A percentile compares a stretch with the other conserved stretches of the same genome.
These are phyloP conservation scores for Entomophthora muscae DNA, from an alignment of 371 early-diverging fungal species.

Conservation along the genomic window DNA sequence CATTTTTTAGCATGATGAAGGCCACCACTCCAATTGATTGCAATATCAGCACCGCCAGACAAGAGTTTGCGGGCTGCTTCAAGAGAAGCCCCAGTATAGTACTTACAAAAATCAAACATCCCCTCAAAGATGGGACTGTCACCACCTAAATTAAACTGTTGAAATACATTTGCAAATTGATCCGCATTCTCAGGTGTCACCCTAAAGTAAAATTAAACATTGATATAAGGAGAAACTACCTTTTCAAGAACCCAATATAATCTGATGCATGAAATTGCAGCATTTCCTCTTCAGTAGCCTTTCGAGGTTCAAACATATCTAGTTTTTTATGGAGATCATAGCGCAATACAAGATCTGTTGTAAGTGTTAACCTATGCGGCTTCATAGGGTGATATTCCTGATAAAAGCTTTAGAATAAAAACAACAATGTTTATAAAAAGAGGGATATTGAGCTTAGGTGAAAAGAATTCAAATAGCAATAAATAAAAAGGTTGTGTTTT, in stretches of 20 bases:
- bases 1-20: conserved; percentile 90
- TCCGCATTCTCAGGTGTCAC: conserved; percentile 82
- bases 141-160: conserved; percentile 63
- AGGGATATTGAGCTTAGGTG: too few species aligned
- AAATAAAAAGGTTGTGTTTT: too few species aligned
- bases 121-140: conserved; percentile 98
- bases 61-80: conserved; percentile 69
- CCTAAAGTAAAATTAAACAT: conserved; percentile 22
- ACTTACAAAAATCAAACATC: conserved; percentile 87
- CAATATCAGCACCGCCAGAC: conserved; percentile 57
- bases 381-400: conserved; percentile 91
- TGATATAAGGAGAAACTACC: too few species aligned
- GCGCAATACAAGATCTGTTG: conserved; percentile 75
- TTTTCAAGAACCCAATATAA: conserved; percentile 94
- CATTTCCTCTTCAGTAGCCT: conserved; percentile 92
- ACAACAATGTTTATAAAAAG: not conserved
- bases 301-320: conserved; percentile 75
- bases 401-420: conserved; percentile 6
- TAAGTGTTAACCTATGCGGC: conserved; percentile 80
- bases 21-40: conserved; percentile 92
- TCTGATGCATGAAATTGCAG: conserved; percentile 90
- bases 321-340: conserved; percentile 74
- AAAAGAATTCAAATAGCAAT: too few species aligned
- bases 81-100: conserved; percentile 74
- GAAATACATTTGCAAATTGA: conserved; percentile 38